Base-by-base conservation (phyloP, 129 eudicot genomes). In the Helichrysum umbraculigerum region DNA sequence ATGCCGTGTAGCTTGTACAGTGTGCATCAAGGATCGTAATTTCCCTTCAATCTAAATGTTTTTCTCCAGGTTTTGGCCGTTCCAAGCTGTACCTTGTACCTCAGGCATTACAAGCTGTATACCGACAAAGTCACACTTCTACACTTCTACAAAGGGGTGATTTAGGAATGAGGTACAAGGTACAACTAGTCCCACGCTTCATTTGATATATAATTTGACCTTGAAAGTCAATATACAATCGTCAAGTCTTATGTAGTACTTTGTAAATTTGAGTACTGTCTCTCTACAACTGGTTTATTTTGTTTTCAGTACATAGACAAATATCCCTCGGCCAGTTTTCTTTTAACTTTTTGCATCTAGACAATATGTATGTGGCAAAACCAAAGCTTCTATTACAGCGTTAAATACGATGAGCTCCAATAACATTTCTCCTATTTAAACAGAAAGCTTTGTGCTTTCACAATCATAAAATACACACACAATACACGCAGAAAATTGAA, bases 281-380 rank as follows among this genome's bases (percentile, higher is more conserved):
- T 35, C 5, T n/a, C 44, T n/a, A 11, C 74, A 35, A 58, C 21
- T 37, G 19, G 50, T 28, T 3, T 56, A 44, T 64, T 57, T 28
- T 3, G 1, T 39, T 68, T 25, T 77, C 42, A 4, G 7, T 60
- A 29, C 32, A 60, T 22, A n/a, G n/a, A n/a, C n/a, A n/a, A n/a
- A 52, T 42, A 34, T 58, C 54, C 72, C 67, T 62, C 57, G 25
- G 77, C 82, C 28, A 30, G 41, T 35, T 7, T 47, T 35, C 82
- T 35, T 72, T 30, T 65, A 66, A 66, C 47, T 63, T 66, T 63
- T 67, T 28, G 65, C 54, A 59, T 54, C 41, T 52, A 56, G 42
- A 80, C 83, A 80, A 80, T 37, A 14, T 66, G 7, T 28, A 30
- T 41, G 41, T 77, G 85, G 75, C 50, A 77, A 77, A 82, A 82